Evolutionary conservation across 495 filamentous ascomycete genomes (phyloP).

Genomic region (Aspergillus leporis): DNA sequence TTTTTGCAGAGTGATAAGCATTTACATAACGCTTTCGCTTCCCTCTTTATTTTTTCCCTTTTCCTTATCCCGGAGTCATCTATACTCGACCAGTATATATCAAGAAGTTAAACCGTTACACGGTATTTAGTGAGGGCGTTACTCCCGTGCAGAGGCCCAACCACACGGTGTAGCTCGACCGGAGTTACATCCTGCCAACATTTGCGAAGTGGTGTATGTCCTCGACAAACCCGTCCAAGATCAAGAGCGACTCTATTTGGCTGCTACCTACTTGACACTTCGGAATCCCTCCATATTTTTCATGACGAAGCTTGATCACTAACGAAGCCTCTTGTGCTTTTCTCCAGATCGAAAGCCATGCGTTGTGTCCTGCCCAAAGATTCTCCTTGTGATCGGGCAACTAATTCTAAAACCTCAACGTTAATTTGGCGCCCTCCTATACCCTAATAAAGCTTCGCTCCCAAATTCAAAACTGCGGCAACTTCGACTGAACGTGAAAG

Average conservation of each 20-base stretch:
- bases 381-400: slow-evolving; percentile 22
- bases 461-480: neutral
- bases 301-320: slow-evolving; percentile 4
- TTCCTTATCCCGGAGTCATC: neutral
- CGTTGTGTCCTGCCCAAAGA: slow-evolving; percentile 28
- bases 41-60: neutral
- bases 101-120: neutral
- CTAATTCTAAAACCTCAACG: slow-evolving; percentile 19
- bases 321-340: neutral
- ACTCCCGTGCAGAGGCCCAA: slow-evolving; percentile 10
- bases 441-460: slow-evolving; percentile 14
- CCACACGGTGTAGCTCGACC: slow-evolving; percentile 18
- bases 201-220: slow-evolving; percentile 19
- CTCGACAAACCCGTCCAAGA: slow-evolving; percentile 1
- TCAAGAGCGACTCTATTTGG: neutral
- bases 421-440: slow-evolving; percentile 25
- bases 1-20: neutral
- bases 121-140: slow-evolving; percentile 3
- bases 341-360: slow-evolving; percentile 32
- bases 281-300: neutral
- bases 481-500: neutral
- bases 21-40: neutral
- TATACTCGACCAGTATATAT: neutral
- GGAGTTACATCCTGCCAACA: slow-evolving; percentile 17
- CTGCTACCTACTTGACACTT: neutral